Evolutionary conservation across 257 asterid species (phyloP).

Genomic region (Catharanthus roseus): DNA sequence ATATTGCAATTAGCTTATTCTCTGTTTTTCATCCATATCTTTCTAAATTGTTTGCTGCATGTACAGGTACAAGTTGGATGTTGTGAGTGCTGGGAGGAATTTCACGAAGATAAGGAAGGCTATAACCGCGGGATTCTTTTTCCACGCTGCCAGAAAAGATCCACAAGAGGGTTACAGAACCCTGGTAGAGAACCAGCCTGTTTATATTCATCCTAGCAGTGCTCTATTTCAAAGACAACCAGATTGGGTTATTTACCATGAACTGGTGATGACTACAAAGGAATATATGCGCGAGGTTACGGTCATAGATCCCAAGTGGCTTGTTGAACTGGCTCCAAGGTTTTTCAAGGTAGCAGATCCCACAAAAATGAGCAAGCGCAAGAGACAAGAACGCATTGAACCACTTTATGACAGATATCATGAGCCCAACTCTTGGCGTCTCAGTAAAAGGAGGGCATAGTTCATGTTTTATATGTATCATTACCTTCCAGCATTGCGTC

Average conservation of each 20-base stretch:
- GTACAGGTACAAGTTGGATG: conserved; percentile 80
- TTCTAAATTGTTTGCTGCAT: conserved; percentile 5
- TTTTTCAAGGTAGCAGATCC: conserved; percentile 88
- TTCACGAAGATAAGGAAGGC: conserved; percentile 84
- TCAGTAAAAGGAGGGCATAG: conserved; percentile 90
- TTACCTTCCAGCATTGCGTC: neutral
- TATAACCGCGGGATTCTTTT: conserved; percentile 87
- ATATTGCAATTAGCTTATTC: neutral
- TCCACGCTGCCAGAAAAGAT: conserved; percentile 87
- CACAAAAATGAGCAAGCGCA: conserved; percentile 92
- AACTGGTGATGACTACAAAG: conserved; percentile 89
- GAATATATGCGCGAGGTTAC: conserved; percentile 97
- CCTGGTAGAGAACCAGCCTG: conserved; percentile 86
- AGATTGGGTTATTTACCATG: conserved; percentile 95
- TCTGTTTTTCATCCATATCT: neutral
- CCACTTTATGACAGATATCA: conserved; percentile 91
- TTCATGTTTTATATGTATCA: neutral
- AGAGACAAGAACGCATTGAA: conserved; percentile 93
- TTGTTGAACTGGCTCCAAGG: conserved; percentile 93
- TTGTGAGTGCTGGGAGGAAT: conserved; percentile 79
- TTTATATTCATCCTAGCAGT: conserved; percentile 94
- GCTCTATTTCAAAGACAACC: conserved; percentile 92
- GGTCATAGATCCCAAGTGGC: conserved; percentile 90
- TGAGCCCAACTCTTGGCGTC: conserved; percentile 95
- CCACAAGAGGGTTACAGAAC: conserved; percentile 91